Evolutionary conservation across 768 basidiomycete species (phyloP).

Genomic region (Gymnopilus dilepis): DNA sequence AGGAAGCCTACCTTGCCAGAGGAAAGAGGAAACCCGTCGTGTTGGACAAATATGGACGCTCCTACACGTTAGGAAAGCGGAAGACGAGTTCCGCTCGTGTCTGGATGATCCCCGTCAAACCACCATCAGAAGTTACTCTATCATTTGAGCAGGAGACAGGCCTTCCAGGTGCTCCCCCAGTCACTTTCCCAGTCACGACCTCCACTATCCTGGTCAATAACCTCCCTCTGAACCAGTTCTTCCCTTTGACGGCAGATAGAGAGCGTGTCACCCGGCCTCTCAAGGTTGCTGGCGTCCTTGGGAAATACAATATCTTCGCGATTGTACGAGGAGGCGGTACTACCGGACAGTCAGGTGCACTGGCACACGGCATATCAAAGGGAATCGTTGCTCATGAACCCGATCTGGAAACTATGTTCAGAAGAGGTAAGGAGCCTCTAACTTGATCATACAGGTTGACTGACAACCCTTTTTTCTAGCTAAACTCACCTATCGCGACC

Average conservation of each 20-base stretch:
- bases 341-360: constrained; percentile 91
- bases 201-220: constrained; percentile 87
- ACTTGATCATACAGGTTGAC: constrained; percentile 13
- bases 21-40: constrained; percentile 60
- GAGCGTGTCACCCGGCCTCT: constrained; percentile 85
- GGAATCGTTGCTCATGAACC: constrained; percentile 76
- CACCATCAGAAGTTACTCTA: constrained; percentile 17
- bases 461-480: constrained; percentile 52
- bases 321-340: constrained; percentile 86
- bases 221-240: constrained; percentile 78
- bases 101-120: constrained; percentile 82
- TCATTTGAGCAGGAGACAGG: constrained; percentile 34
- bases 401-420: constrained; percentile 65
- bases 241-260: constrained; percentile 74
- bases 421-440: constrained; percentile 60
- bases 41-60: constrained; percentile 79
- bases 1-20: constrained; percentile 50
- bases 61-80: constrained; percentile 84
- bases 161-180: constrained; percentile 29
- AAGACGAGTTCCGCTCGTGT: constrained; percentile 92
- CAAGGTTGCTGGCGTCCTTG: constrained; percentile 80
- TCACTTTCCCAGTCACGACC: constrained; percentile 43
- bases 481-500: constrained; percentile 87
- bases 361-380: constrained; percentile 78
- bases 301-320: constrained; percentile 81